A percentile compares a stretch with the other conserved stretches of the same genome.
Evolutionary conservation across 192 early-diverging fungal genomes (phyloP).

Genomic region (Phlyctochytrium bullatum): DNA sequence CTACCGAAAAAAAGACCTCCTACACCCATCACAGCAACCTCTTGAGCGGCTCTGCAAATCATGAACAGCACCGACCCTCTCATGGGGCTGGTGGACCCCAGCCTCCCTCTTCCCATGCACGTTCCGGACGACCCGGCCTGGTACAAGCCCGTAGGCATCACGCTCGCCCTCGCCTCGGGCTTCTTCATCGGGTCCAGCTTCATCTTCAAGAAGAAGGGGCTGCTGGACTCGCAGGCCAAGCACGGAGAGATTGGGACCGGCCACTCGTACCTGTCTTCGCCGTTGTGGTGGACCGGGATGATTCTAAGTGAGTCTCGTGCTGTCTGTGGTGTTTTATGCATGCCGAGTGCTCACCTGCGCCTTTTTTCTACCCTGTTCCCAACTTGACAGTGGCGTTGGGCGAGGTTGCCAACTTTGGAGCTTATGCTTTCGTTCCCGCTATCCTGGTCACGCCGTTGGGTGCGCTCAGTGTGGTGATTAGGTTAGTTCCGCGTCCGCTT

Average conservation of each 20-base stretch:
- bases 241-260: slow-evolving; percentile 56
- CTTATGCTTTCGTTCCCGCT: slow-evolving; percentile 92
- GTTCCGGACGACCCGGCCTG: slow-evolving; percentile 13
- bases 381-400: slow-evolving; percentile 78
- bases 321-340: neutral
- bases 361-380: neutral
- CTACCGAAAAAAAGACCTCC: too few relatives aligned
- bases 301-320: slow-evolving; percentile 52
- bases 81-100: too few relatives aligned
- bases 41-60: too few relatives aligned
- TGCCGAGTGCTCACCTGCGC: neutral
- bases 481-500: slow-evolving; percentile 38
- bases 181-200: slow-evolving; percentile 34
- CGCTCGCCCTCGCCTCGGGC: slow-evolving; percentile 26
- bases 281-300: slow-evolving; percentile 89
- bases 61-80: too few relatives aligned
- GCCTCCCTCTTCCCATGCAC: too few relatives aligned
- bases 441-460: slow-evolving; percentile 90
- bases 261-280: slow-evolving; percentile 76
- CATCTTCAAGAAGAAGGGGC: slow-evolving; percentile 39
- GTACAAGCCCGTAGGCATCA: slow-evolving; percentile 29
- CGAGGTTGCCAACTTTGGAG: slow-evolving; percentile 90
- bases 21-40: too few relatives aligned
- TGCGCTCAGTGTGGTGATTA: slow-evolving; percentile 83
- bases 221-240: slow-evolving; percentile 40